A percentile compares a stretch with the other conserved stretches of the same genome.
These are phyloP conservation scores for Candida palmyrensis DNA, from an alignment of 805 yeast genomes.

Conservation along the genomic window DNA sequence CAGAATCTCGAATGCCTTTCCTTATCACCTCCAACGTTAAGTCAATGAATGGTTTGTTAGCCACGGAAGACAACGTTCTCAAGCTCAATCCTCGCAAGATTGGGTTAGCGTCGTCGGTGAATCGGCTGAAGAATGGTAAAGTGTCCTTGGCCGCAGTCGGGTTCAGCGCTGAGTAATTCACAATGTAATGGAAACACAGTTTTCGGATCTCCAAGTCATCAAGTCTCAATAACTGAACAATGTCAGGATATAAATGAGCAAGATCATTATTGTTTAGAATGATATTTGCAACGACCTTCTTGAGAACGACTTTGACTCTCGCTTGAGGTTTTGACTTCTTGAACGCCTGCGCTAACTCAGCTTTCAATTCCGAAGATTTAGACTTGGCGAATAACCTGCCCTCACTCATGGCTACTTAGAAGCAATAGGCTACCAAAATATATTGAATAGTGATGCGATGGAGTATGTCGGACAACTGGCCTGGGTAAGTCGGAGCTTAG, in stretches of 20 bases:
- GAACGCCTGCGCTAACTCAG: slow-evolving; percentile 39
- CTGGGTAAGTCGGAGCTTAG: too few relatives aligned
- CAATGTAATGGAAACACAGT: slow-evolving; percentile 63
- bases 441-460: too few relatives aligned
- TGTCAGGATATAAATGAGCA: slow-evolving; percentile 60
- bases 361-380: slow-evolving; percentile 34
- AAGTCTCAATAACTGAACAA: slow-evolving; percentile 44
- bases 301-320: slow-evolving; percentile 40
- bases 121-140: slow-evolving; percentile 49
- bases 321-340: slow-evolving; percentile 37
- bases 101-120: slow-evolving; percentile 45
- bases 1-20: slow-evolving; percentile 45
- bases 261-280: slow-evolving; percentile 80
- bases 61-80: slow-evolving; percentile 58
- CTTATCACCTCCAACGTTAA: too few relatives aligned
- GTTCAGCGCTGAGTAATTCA: slow-evolving; percentile 53
- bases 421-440: too few relatives aligned
- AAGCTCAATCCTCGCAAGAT: slow-evolving; percentile 55
- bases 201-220: slow-evolving; percentile 68
- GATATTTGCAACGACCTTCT: slow-evolving; percentile 76
- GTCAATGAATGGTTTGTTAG: slow-evolving; percentile 45
- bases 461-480: too few relatives aligned
- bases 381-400: slow-evolving; percentile 34
- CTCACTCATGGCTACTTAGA: slow-evolving; percentile 34
- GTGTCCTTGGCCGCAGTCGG: slow-evolving; percentile 54